Evolutionary conservation across 495 filamentous ascomycete genomes (phyloP).

Genomic region (Aspergillus cavernicola): DNA sequence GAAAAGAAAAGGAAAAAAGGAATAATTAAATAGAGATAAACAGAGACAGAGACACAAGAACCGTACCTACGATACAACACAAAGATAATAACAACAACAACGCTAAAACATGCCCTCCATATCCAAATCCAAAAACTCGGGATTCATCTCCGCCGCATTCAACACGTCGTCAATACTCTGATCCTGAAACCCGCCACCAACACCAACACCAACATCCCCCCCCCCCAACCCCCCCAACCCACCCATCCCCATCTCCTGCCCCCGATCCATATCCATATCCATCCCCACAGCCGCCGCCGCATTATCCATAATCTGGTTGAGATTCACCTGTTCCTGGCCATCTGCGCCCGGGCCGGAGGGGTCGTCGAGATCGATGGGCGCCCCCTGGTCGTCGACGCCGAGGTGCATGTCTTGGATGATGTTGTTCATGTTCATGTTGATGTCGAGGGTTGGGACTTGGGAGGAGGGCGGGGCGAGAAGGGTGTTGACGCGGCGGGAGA

Average conservation of each 20-base stretch:
- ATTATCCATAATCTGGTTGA: constrained; percentile 47
- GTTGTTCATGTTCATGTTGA: constrained; percentile 24
- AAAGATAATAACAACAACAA: neutral
- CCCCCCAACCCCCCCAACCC: constrained; percentile 10
- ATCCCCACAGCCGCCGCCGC: constrained; percentile 36
- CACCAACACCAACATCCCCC: constrained; percentile 18
- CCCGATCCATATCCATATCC: constrained; percentile 17
- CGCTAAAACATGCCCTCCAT: constrained; percentile 46
- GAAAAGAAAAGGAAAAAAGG: too few relatives aligned
- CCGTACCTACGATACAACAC: neutral
- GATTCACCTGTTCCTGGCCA: constrained; percentile 29
- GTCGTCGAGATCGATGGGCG: constrained; percentile 38
- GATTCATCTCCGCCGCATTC: constrained; percentile 48
- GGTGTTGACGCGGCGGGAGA: constrained; percentile 71
- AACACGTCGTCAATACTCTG: constrained; percentile 45
- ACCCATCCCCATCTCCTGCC: constrained; percentile 29
- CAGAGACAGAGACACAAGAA: neutral
- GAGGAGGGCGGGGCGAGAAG: constrained; percentile 41
- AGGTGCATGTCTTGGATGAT: constrained; percentile 42
- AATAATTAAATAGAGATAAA: neutral
- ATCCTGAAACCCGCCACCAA: constrained; percentile 27
- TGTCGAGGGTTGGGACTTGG: constrained; percentile 39
- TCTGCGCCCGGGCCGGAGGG: constrained; percentile 13
- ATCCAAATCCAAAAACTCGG: constrained; percentile 48
- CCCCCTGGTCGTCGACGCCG: constrained; percentile 31